A percentile compares a stretch with the other conserved stretches of the same genome.
Evolutionary conservation across 192 early-diverging fungal species (phyloP).

Genomic region (Rhizophagus sp.): DNA sequence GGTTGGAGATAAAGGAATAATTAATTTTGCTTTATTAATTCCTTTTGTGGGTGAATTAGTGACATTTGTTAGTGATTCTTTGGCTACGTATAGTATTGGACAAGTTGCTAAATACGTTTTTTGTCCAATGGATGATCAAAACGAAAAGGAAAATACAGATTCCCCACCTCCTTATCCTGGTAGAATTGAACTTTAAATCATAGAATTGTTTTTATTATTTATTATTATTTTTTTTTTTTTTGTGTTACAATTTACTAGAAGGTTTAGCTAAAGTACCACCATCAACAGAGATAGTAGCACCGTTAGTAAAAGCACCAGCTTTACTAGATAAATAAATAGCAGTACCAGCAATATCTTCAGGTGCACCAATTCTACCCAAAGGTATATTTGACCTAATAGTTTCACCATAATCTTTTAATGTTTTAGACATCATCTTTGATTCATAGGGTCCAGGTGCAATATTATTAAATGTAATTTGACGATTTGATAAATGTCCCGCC

Average conservation of each 20-base stretch:
- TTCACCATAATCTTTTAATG: not conserved
- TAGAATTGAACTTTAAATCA: not conserved
- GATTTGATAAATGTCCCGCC: slow-evolving; percentile 53
- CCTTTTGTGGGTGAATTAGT: slow-evolving; percentile 29
- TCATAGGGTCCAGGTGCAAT: slow-evolving; percentile 75
- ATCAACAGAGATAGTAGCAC: slow-evolving; percentile 81
- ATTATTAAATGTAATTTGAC: slow-evolving; percentile 64
- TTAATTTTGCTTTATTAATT: slow-evolving; percentile 21
- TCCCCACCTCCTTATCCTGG: not conserved
- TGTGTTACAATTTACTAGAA: not conserved
- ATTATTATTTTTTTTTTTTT: not conserved
- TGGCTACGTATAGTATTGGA: slow-evolving; percentile 32
- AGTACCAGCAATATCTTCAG: slow-evolving; percentile 87
- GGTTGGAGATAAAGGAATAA: not conserved
- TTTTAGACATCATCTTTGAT: slow-evolving; percentile 36
- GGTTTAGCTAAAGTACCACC: slow-evolving; percentile 54
- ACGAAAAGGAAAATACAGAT: not conserved
- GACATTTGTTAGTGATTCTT: slow-evolving; percentile 31
- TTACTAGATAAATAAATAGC: slow-evolving; percentile 74
- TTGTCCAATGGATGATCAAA: slow-evolving; percentile 22
- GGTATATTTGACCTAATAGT: slow-evolving; percentile 59
- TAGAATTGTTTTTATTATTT: not conserved
- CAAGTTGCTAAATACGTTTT: slow-evolving; percentile 39
- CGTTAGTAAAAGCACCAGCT: slow-evolving; percentile 81
- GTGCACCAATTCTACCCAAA: slow-evolving; percentile 73